These are phyloP conservation scores for Amylocarpus encephaloides DNA, from an alignment of 2,329 filamentous ascomycete genomes.

Conservation along the genomic window DNA sequence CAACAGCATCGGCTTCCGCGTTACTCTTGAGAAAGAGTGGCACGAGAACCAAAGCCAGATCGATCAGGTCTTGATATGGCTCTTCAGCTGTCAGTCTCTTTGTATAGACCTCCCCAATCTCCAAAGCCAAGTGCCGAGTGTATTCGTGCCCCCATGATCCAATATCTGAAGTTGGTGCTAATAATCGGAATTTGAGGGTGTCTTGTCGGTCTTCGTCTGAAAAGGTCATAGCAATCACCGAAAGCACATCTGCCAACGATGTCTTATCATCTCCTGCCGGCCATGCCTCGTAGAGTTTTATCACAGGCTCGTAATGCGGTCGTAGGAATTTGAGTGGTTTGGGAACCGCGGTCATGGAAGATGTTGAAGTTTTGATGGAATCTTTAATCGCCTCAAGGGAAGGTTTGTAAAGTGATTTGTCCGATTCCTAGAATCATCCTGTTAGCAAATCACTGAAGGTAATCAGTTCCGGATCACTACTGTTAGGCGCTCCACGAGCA, in stretches of 20 bases:
- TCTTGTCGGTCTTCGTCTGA: slow-evolving; percentile 94
- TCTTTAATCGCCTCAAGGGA: slow-evolving; percentile 95
- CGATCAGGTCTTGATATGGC: slow-evolving; percentile 73
- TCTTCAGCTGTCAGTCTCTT: slow-evolving; percentile 83
- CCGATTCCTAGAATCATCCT: slow-evolving; percentile 60
- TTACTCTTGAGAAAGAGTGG: slow-evolving; percentile 97
- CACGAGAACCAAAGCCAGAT: slow-evolving; percentile 77
- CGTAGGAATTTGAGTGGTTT: slow-evolving; percentile 97
- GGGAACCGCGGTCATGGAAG: slow-evolving; percentile 97
- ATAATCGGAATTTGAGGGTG: slow-evolving; percentile 88
- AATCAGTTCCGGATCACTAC: slow-evolving; percentile 41
- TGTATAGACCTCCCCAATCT: slow-evolving; percentile 91
- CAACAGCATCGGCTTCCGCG: slow-evolving; percentile 94
- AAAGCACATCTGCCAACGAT: slow-evolving; percentile 87
- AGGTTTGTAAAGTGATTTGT: slow-evolving; percentile 81
- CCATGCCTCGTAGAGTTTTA: slow-evolving; percentile 87
- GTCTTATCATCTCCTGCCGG: slow-evolving; percentile 77
- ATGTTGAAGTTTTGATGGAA: slow-evolving; percentile 98
- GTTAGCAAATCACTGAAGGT: slow-evolving; percentile 11
- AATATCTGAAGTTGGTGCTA: slow-evolving; percentile 86
- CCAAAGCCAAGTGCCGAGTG: slow-evolving; percentile 86
- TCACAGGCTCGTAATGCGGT: slow-evolving; percentile 89
- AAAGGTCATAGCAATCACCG: slow-evolving; percentile 97
- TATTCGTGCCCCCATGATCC: slow-evolving; percentile 99
- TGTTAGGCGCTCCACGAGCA: slow-evolving; percentile 92